Conservation (phyloP, 1,284 basidiomycete genomes). For the Schizophyllum amplum region DNA sequence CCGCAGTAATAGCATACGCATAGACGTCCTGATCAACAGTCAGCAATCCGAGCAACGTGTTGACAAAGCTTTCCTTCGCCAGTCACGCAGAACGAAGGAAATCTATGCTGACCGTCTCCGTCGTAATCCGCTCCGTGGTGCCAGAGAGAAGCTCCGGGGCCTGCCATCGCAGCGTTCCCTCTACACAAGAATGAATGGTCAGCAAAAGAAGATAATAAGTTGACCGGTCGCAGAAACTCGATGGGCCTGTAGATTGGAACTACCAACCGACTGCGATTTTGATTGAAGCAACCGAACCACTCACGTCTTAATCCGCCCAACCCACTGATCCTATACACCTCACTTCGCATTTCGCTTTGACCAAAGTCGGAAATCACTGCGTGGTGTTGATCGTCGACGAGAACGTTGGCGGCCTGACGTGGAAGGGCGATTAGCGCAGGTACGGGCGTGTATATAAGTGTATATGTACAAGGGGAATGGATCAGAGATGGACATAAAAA, state of each 20-base stretch:
- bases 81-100: neutral
- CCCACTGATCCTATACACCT: slow-evolving; percentile 51
- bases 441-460: too few relatives aligned
- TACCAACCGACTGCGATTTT: too few relatives aligned
- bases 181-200: slow-evolving; percentile 35
- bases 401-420: slow-evolving; percentile 71
- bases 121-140: slow-evolving; percentile 35
- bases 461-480: too few relatives aligned
- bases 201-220: slow-evolving; percentile 15
- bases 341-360: slow-evolving; percentile 68
- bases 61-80: neutral
- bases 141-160: slow-evolving; percentile 61
- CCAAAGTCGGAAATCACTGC: slow-evolving; percentile 77
- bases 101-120: slow-evolving; percentile 24
- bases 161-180: slow-evolving; percentile 38
- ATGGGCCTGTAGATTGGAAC: too few relatives aligned
- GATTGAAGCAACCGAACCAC: too few relatives aligned
- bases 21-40: slow-evolving; percentile 54
- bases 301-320: neutral
- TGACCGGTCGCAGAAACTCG: slow-evolving; percentile 42
- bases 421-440: too few relatives aligned
- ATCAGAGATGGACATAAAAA: too few relatives aligned
- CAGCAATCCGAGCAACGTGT: too few relatives aligned
- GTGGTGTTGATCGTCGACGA: slow-evolving; percentile 55
- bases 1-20: slow-evolving; percentile 63